Base-by-base conservation (phyloP, 2,329 filamentous ascomycete species). In the Talaromyces sp. region DNA sequence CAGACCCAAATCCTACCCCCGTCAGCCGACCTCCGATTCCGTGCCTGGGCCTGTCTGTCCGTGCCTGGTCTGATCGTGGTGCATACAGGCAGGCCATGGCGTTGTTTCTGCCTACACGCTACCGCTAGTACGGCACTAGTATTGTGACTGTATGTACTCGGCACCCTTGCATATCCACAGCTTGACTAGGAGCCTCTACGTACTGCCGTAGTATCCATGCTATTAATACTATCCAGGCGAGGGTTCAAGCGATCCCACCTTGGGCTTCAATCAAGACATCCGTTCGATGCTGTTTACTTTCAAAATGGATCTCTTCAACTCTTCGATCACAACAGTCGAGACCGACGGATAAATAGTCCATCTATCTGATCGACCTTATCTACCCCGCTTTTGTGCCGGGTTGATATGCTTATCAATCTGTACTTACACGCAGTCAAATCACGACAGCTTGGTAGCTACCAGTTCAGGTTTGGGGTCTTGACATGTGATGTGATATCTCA, bases 101-200 rank as follows among this genome's bases (percentile, higher is more conserved):
- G 50, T 54, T 54, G 11, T 54, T 12, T 35, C 46, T 50, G 23
- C 46, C 46, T n/a, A 46, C 44, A 46, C 44, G 44, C 42, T 46
- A 28, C 44, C 23, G 44, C 44, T 48, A 48, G 50, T 54, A 33
- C 50, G 28, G 50, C 14, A 21, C 50, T 54, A 54, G 50, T 37
- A 54, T 8, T 35, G 50, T 35, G 31, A 54, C 31, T 54, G 31
- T 35, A 54, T 35, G 25, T 33, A 1, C 23, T 46, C 18, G 42
- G n/a, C 50, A 54, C 50, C 50, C 50, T 54, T 54, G 50, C 50
- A 54, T 54, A 50, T 42, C 39, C 46, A 48, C 11, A 14, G n/a
- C n/a, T 14, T 16, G 11, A 46, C 5, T 23, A 46, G 5, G 18
- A n/a, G n/a, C 23, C 16, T 46, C 21, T n/a, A n/a, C n/a, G n/a